These are phyloP conservation scores for Phytophthora multivora DNA, from an alignment of 352 stramenopile species.

Conservation along the genomic window DNA sequence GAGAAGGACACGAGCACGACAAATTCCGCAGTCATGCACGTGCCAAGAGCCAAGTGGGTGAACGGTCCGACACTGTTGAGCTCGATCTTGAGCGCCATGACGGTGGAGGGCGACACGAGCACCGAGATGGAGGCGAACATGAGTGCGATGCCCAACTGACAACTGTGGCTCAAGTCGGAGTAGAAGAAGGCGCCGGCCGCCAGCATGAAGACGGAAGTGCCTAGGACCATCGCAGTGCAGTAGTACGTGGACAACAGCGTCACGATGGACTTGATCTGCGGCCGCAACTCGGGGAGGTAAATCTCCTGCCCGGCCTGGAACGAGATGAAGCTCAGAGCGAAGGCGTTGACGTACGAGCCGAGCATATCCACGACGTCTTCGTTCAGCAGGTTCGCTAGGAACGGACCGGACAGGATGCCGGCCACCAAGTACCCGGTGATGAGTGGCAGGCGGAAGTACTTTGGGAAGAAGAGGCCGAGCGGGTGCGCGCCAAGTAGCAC, in stretches of 20 bases:
- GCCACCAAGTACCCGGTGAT: slow-evolving; percentile 70
- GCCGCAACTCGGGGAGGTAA: slow-evolving; percentile 57
- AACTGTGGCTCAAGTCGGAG: slow-evolving; percentile 40
- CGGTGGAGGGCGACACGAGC: slow-evolving; percentile 64
- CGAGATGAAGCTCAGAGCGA: slow-evolving; percentile 72
- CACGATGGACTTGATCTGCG: slow-evolving; percentile 64
- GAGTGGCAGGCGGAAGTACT: slow-evolving; percentile 51
- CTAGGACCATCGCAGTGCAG: slow-evolving; percentile 50
- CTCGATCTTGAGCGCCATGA: slow-evolving; percentile 81
- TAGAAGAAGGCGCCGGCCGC: slow-evolving; percentile 63
- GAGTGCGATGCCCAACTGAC: slow-evolving; percentile 62
- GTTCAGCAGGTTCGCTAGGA: slow-evolving; percentile 57
- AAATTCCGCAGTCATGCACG: slow-evolving; percentile 70
- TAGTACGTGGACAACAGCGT: slow-evolving; percentile 49
- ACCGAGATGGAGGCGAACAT: slow-evolving; percentile 75
- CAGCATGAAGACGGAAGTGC: slow-evolving; percentile 49
- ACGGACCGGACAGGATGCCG: slow-evolving; percentile 58
- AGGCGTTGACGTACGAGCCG: slow-evolving; percentile 54
- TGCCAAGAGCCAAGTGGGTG: slow-evolving; percentile 67
- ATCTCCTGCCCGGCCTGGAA: slow-evolving; percentile 75
- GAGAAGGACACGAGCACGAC: slow-evolving; percentile 73
- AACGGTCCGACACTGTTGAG: slow-evolving; percentile 68
- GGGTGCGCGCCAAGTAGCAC: slow-evolving; percentile 59
- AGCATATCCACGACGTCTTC: slow-evolving; percentile 49
- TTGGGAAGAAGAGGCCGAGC: slow-evolving; percentile 57